Base-by-base conservation (phyloP, 2,329 filamentous ascomycete species). In the Huntiella moniliformis region DNA sequence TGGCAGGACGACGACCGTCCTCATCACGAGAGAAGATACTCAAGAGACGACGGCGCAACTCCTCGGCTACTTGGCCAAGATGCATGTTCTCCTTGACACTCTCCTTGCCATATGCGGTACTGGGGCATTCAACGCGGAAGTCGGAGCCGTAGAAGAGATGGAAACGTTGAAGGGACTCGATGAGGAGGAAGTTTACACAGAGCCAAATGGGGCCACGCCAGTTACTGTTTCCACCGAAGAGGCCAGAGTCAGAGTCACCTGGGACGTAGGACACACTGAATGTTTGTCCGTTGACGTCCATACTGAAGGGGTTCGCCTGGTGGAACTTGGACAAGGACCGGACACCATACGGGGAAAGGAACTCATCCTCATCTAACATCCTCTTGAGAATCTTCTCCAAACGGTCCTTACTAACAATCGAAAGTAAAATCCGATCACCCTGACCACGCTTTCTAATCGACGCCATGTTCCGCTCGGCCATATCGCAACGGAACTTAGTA, bases 161-260 rank as follows among this genome's bases (percentile, higher is more conserved):
- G 67, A 93, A 96, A 31, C 88, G 74, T 56, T 94, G 82, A n/a
- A 95, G 72, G 5, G 87, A 88, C 61, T 96, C 88, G 36, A 96
- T 81, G 11, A 96, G 72, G 45, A 96, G 65, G 64, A 94, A 95
- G 63, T 96, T 96, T 64, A 94, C 86, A 51, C 85, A 91, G 42
- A 95, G 71, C 88, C 88, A 96, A 54, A 94, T 88, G 0, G 91
- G 88, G 1, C 82, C 88, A 64, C 88, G 77, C 88, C 88, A 96
- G 63, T 96, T 96, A 61, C 86, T 94, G 71, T 96, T 96, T 53
- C 88, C 88, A 45, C 88, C 88, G 56, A 96, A 96, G 4, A 96
- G 72, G 3, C 85, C 84, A 56, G 83, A 94, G 63, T 96, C 87
- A 0, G 88, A 95, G 58, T 96, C 88, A n/a, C 88, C 91, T 1